A percentile compares a stretch with the other conserved stretches of the same genome.
These are phyloP conservation scores for Stachybotrys chartarum DNA, from an alignment of 2,329 filamentous ascomycete genomes.

Conservation along the genomic window DNA sequence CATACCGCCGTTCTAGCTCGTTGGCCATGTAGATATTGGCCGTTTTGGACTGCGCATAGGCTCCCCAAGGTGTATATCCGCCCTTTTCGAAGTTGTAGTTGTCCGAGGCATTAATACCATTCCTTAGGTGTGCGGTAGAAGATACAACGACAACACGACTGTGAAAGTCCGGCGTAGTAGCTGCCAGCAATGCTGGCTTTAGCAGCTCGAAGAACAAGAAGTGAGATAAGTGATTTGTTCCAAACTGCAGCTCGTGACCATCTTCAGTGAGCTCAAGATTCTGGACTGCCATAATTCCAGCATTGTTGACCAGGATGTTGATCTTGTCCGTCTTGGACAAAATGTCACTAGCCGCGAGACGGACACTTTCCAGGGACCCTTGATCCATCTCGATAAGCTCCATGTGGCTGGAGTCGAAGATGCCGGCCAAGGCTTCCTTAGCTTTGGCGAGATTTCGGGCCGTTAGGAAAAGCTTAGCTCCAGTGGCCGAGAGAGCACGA, in stretches of 20 bases:
- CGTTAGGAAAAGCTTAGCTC: constrained; percentile 27
- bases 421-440: constrained; percentile 15
- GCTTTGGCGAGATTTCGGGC: constrained; percentile 26
- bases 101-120: constrained; percentile 1
- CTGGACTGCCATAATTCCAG: constrained; percentile 11
- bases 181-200: constrained; percentile 2
- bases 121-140: not conserved
- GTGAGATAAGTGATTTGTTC: constrained; percentile 11
- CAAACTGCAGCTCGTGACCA: constrained; percentile 10
- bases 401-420: constrained; percentile 11
- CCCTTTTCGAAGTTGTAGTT: constrained; percentile 11
- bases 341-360: constrained; percentile 12
- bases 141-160: constrained; percentile 4
- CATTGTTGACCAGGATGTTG: constrained; percentile 16
- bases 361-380: constrained; percentile 19
- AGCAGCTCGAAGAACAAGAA: constrained; percentile 8
- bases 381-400: constrained; percentile 25
- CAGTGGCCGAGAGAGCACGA: constrained; percentile 25
- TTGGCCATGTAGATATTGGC: constrained; percentile 45
- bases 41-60: constrained; percentile 41
- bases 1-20: constrained; percentile 40
- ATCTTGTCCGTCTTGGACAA: constrained; percentile 5
- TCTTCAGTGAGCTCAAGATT: constrained; percentile 1
- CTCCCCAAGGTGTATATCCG: constrained; percentile 16
- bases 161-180: not conserved